These are phyloP conservation scores for Nakazawaea ernobii DNA, from an alignment of 805 yeast genomes.

Conservation along the genomic window DNA sequence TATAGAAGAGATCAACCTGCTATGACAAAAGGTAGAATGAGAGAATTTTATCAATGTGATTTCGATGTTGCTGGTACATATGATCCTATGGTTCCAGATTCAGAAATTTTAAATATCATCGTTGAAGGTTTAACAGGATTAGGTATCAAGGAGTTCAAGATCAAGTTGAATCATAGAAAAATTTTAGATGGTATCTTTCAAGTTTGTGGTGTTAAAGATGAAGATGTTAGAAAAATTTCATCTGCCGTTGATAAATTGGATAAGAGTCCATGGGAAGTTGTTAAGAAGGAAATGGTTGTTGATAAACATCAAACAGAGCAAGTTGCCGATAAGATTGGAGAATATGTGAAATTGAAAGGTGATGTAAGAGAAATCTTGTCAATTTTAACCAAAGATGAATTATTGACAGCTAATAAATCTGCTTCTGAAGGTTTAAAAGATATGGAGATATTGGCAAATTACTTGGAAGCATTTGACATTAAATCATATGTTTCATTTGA, in stretches of 20 bases:
- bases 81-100: constrained; percentile 94
- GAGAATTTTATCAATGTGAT: constrained; percentile 99
- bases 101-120: constrained; percentile 75
- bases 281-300: constrained; percentile 82
- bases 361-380: constrained; percentile 56
- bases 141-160: constrained; percentile 84
- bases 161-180: constrained; percentile 93
- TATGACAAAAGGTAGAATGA: constrained; percentile 99
- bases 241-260: constrained; percentile 97
- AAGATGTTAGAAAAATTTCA: constrained; percentile 88
- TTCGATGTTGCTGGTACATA: constrained; percentile 93
- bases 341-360: constrained; percentile 83
- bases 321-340: constrained; percentile 91
- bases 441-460: constrained; percentile 67
- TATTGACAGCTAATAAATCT: constrained; percentile 55
- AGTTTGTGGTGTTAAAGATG: constrained; percentile 90
- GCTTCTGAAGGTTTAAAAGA: constrained; percentile 82
- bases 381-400: constrained; percentile 50
- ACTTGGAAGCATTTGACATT: constrained; percentile 79
- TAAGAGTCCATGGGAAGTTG: constrained; percentile 93
- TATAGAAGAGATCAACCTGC: constrained; percentile 99
- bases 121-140: constrained; percentile 81
- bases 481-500: constrained; percentile 71
- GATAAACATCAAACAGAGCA: constrained; percentile 89
- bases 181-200: constrained; percentile 93